Base-by-base conservation (phyloP, 108 stramenopile species). In the Poteriospumella lacustris region DNA sequence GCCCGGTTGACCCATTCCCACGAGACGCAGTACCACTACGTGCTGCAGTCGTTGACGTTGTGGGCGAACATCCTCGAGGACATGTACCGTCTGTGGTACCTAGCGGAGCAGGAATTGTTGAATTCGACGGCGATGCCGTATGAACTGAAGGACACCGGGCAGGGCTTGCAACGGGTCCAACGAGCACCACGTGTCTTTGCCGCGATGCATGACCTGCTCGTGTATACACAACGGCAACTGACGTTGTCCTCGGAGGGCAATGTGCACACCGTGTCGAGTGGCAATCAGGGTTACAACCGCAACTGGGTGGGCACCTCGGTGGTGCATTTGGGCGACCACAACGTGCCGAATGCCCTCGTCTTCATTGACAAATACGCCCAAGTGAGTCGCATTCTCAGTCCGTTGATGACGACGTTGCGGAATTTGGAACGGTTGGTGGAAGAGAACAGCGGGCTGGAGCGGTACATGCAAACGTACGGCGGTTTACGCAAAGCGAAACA, bases 291-390 rank as follows among this genome's bases (percentile, higher is more conserved):
- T 26, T 80, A 81, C 28, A 83, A 87, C 2, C 68, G 75, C 39
- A 80, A 84, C n/a, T 90, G 90, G 90, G 78, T 90, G n/a, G 92
- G 92, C 28, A 79, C 76, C 56, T 87, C 81, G 76, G 89, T 92
- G 12, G 89, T 92, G 34, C 92, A 92, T 73, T 77, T 92, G 44
- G 92, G 92, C 33, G 92, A 92, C 77, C 90, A 89, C 85, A 92
- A 92, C 78, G 92, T 92, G 15, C 92, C 92, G 0, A 91, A 91
- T 69, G 90, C 91, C 26, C 80, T 92, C 34, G 87, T 85, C 42
- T 92, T 91, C 69, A 91, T 92, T 80, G 92, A 92, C 83, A 92
- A 92, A 78, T 92, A 92, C 75, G 88, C 90, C 9, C 92, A 92
- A 85, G 92, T 92, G 5, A 85, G 90, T 0, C 87, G 91, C n/a